Conservation (phyloP, 2,329 filamentous ascomycete species). For the Colletotrichum theobromicola region DNA sequence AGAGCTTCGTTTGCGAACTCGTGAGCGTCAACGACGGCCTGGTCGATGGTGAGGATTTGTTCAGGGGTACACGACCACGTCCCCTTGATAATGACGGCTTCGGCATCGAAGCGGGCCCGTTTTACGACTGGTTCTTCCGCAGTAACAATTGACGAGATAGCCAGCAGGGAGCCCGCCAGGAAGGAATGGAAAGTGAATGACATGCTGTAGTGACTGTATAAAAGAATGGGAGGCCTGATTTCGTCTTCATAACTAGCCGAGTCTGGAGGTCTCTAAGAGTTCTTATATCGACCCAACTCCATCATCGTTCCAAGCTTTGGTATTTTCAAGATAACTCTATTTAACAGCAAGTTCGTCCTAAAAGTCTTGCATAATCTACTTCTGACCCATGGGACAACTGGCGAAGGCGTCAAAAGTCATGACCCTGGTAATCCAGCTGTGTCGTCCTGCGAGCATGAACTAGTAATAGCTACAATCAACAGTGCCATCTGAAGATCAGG, state of each 20-base stretch:
- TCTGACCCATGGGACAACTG: rapidly evolving
- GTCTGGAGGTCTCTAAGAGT: neutral
- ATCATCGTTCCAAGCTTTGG: neutral
- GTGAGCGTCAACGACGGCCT: neutral
- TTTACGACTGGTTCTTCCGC: neutral
- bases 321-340: neutral
- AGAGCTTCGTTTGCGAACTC: neutral
- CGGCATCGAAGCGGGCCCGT: neutral
- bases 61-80: neutral
- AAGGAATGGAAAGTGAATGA: neutral
- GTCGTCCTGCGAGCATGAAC: neutral
- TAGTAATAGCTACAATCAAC: neutral
- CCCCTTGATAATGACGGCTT: neutral
- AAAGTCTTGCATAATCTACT: neutral
- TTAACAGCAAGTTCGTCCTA: neutral
- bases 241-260: neutral
- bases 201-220: neutral
- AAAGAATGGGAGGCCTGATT: neutral
- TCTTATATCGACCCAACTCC: neutral
- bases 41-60: neutral
- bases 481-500: neutral
- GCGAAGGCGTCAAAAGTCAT: neutral
- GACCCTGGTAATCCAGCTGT: neutral
- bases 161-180: neutral
- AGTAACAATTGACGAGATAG: neutral